A percentile compares a stretch with the other conserved stretches of the same genome.
Evolutionary conservation across 164 flowering plant species (phyloP).

Genomic region (Platanus orientalis): DNA sequence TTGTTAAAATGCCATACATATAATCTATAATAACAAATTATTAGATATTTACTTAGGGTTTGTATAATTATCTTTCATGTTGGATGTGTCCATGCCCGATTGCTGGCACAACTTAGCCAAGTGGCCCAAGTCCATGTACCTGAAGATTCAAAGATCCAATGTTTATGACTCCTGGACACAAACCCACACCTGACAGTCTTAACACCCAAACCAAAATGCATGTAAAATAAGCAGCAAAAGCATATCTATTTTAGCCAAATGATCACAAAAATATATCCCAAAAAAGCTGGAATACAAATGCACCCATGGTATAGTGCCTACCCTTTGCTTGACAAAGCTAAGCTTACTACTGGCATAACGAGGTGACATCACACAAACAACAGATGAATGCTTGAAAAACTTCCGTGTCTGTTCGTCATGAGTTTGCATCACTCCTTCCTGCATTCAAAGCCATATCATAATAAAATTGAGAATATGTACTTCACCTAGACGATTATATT

Average conservation of each 20-base stretch:
- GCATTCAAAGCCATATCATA: constrained; percentile 18
- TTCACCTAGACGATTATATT: too few species aligned
- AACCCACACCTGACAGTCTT: not conserved
- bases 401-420: too few species aligned
- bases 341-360: constrained; percentile 83
- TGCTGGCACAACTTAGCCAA: too few species aligned
- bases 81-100: too few species aligned
- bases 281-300: not conserved
- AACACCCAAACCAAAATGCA: not conserved
- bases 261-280: not conserved
- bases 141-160: too few species aligned
- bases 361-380: constrained; percentile 57
- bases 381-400: constrained; percentile 80
- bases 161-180: too few species aligned
- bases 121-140: too few species aligned
- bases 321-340: constrained; percentile 83
- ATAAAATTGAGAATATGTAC: not conserved
- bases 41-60: too few species aligned
- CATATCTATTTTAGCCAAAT: not conserved
- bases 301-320: constrained; percentile 40
- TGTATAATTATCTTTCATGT: too few species aligned
- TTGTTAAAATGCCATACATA: too few species aligned
- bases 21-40: too few species aligned
- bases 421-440: constrained; percentile 74
- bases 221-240: not conserved